These are phyloP conservation scores for Urochloa ruziziensis DNA, from an alignment of 176 grass and related monocot genomes.

Conservation along the genomic window DNA sequence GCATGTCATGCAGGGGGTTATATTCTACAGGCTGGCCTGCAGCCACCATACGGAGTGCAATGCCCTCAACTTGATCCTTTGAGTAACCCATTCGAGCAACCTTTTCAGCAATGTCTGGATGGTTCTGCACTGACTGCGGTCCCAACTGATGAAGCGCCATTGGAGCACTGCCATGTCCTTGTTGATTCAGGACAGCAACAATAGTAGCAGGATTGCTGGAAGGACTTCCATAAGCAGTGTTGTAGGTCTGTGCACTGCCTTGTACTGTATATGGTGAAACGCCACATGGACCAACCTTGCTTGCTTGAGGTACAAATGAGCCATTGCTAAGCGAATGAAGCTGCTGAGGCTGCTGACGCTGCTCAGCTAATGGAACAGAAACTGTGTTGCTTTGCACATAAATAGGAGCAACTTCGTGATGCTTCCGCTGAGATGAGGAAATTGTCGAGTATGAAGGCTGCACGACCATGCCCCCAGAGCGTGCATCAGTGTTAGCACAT, in stretches of 20 bases:
- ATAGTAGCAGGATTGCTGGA: conserved; percentile 46
- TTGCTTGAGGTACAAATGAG: conserved; percentile 54
- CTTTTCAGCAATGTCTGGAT: conserved; percentile 68
- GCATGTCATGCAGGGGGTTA: conserved; percentile 63
- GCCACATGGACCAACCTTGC: conserved; percentile 46
- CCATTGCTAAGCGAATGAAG: conserved; percentile 34
- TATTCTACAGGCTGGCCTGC: conserved; percentile 71
- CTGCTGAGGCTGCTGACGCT: conserved; percentile 32
- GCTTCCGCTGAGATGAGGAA: conserved; percentile 50
- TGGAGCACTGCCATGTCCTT: conserved; percentile 46
- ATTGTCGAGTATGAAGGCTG: conserved; percentile 61
- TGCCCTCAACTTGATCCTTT: conserved; percentile 54
- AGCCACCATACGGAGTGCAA: conserved; percentile 44
- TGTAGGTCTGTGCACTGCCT: conserved; percentile 48
- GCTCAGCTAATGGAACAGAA: conserved; percentile 42
- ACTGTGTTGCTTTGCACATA: conserved; percentile 58
- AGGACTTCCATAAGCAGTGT: conserved; percentile 33
- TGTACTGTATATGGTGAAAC: conserved; percentile 52
- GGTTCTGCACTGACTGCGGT: conserved; percentile 49
- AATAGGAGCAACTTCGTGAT: conserved; percentile 57
- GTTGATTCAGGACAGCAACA: conserved; percentile 43
- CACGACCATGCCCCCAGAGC: conserved; percentile 49
- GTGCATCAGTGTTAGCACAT: conserved; percentile 50
- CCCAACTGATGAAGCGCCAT: conserved; percentile 51
- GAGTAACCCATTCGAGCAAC: conserved; percentile 74